A percentile compares a stretch with the other conserved stretches of the same genome.
These are phyloP conservation scores for Trichoderma sp. DNA, from an alignment of 2,329 filamentous ascomycete genomes.

Conservation along the genomic window DNA sequence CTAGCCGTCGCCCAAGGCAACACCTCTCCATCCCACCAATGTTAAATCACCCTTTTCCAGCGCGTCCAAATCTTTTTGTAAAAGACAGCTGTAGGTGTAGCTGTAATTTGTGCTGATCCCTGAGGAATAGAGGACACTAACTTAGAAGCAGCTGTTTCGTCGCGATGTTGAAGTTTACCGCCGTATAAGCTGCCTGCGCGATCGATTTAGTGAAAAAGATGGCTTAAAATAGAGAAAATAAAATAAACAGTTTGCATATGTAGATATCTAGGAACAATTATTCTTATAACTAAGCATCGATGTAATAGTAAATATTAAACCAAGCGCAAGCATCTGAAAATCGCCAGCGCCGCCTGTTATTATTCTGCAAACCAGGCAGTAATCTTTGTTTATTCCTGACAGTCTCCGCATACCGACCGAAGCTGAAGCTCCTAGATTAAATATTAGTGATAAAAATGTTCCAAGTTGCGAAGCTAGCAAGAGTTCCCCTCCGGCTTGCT, in stretches of 20 bases:
- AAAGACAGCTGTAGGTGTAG: no score
- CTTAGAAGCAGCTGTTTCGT: no score
- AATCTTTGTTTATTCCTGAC: neutral
- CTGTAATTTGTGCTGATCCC: no score
- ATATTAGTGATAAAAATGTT: neutral
- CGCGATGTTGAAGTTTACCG: no score
- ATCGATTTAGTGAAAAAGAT: no score
- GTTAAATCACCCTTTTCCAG: no score
- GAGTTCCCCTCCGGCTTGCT: neutral
- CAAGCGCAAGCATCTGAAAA: neutral
- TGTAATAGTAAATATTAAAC: neutral
- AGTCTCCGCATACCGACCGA: neutral
- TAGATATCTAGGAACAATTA: neutral
- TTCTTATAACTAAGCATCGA: neutral
- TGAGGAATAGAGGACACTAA: no score
- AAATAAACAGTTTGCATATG: neutral
- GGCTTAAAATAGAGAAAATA: neutral
- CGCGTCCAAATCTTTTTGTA: no score
- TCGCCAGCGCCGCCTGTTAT: conserved; percentile 1
- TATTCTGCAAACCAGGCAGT: neutral
- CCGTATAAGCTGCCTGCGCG: no score
- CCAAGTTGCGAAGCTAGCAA: neutral
- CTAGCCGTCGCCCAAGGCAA: no score
- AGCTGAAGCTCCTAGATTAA: neutral
- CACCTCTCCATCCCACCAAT: no score